Evolutionary conservation across 768 basidiomycete genomes (phyloP).

Genomic region (Phanerochaete carnosa): DNA sequence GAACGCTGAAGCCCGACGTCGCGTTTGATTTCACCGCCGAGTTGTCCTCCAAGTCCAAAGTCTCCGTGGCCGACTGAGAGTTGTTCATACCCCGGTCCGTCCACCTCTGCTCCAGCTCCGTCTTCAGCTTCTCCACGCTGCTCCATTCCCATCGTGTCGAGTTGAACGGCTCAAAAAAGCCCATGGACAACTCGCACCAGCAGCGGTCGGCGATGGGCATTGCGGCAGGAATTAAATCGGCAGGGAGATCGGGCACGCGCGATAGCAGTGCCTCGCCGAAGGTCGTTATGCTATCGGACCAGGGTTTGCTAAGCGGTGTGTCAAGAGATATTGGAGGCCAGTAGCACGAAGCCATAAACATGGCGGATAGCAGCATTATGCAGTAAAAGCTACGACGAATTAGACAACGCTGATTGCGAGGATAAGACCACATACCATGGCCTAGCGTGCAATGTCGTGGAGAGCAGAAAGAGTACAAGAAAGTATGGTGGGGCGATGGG

Average conservation of each 20-base stretch:
- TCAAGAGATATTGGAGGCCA: conserved; percentile 80
- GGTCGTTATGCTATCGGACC: conserved; percentile 69
- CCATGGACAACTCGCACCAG: conserved; percentile 76
- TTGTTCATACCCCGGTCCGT: neutral
- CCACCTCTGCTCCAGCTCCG: conserved; percentile 31
- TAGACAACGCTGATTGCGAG: neutral
- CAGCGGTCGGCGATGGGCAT: conserved; percentile 75
- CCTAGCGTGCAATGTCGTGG: conserved; percentile 75
- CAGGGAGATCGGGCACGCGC: conserved; percentile 33
- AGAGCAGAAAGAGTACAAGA: conserved; percentile 70
- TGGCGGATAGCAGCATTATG: conserved; percentile 75
- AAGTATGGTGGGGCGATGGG: conserved; percentile 82
- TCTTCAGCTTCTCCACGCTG: conserved; percentile 50
- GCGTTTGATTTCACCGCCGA: neutral
- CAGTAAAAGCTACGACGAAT: conserved; percentile 68
- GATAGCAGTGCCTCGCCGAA: conserved; percentile 64
- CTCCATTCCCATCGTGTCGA: conserved; percentile 69
- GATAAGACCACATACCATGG: conserved; percentile 61
- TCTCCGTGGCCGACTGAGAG: neutral
- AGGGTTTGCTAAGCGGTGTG: conserved; percentile 58
- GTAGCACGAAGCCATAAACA: conserved; percentile 85
- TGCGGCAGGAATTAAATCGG: conserved; percentile 43
- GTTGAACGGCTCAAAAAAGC: conserved; percentile 76
- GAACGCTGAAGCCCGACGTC: neutral
- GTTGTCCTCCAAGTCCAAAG: neutral